phyloP scores from a whole-genome alignment of 805 yeast genomes.

The Monosporozyma aerobia region DNA sequence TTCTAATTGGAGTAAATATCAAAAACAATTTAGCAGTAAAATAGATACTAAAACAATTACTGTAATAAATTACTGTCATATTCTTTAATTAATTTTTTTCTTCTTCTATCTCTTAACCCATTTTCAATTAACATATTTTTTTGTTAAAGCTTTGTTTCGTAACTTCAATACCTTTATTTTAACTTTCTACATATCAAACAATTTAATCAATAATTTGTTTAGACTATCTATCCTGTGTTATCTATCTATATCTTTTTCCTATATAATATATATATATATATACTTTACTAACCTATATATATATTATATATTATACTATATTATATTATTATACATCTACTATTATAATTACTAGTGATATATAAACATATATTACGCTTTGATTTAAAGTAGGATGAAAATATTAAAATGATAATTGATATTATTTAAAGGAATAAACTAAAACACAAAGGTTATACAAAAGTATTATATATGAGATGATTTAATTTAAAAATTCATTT shows the following conservation, averaged over 20 bases:
- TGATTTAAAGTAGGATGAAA: background rate
- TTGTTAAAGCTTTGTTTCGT: background rate
- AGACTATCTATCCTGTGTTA: background rate
- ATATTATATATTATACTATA: no score
- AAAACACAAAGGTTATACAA: slow-evolving; percentile 1
- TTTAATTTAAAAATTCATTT: slow-evolving; percentile 26
- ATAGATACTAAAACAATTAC: background rate
- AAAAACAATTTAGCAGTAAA: background rate
- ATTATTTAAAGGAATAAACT: slow-evolving; percentile 1
- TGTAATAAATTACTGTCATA: background rate
- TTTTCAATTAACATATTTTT: background rate
- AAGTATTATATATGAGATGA: slow-evolving; percentile 3
- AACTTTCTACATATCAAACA: background rate
- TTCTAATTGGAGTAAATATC: background rate
- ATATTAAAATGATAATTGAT: slow-evolving; percentile 1
- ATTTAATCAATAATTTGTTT: background rate
- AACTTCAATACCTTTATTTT: background rate
- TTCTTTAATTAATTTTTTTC: background rate
- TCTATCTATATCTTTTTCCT: no score
- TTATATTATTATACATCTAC: no score
- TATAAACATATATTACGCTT: no score
- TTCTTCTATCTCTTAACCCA: background rate
- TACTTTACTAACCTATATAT: no score
- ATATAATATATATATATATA: no score
- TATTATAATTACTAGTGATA: no score